These are phyloP conservation scores for Phytophthora meadii DNA, from an alignment of 352 stramenopile genomes.

Conservation along the genomic window DNA sequence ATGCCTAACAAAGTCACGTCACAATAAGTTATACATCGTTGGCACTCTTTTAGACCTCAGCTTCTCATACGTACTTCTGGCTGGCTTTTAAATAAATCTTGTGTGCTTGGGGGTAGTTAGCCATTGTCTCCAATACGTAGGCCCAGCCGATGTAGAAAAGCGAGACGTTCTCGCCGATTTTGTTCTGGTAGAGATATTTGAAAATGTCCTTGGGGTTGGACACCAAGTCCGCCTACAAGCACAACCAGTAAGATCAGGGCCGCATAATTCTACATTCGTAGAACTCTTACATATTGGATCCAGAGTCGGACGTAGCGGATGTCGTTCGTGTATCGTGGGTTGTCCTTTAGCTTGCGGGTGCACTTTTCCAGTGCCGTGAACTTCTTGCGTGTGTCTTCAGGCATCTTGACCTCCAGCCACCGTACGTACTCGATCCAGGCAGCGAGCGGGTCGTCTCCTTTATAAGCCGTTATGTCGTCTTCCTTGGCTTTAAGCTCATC, in stretches of 20 bases:
- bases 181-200: slow-evolving; percentile 89
- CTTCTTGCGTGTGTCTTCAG: slow-evolving; percentile 84
- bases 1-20: slow-evolving; percentile 48
- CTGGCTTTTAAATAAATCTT: slow-evolving; percentile 89
- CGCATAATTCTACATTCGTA: neutral
- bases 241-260: slow-evolving; percentile 15
- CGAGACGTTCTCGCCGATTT: slow-evolving; percentile 81
- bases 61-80: slow-evolving; percentile 69
- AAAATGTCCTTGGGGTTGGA: slow-evolving; percentile 91
- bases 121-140: slow-evolving; percentile 81
- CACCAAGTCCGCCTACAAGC: slow-evolving; percentile 73
- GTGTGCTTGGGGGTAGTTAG: slow-evolving; percentile 84
- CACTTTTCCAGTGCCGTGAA: slow-evolving; percentile 78
- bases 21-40: slow-evolving; percentile 5
- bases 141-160: slow-evolving; percentile 90
- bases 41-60: neutral
- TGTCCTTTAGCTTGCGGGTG: slow-evolving; percentile 74
- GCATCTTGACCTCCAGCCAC: slow-evolving; percentile 85
- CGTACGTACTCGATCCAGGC: slow-evolving; percentile 78
- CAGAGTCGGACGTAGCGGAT: slow-evolving; percentile 84
- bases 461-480: slow-evolving; percentile 50
- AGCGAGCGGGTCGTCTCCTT: slow-evolving; percentile 72
- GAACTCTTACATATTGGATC: slow-evolving; percentile 87
- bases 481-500: slow-evolving; percentile 62
- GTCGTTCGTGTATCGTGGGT: slow-evolving; percentile 75